Conservation (phyloP, 177 flowering plant species). For the Vitis hybrid region DNA sequence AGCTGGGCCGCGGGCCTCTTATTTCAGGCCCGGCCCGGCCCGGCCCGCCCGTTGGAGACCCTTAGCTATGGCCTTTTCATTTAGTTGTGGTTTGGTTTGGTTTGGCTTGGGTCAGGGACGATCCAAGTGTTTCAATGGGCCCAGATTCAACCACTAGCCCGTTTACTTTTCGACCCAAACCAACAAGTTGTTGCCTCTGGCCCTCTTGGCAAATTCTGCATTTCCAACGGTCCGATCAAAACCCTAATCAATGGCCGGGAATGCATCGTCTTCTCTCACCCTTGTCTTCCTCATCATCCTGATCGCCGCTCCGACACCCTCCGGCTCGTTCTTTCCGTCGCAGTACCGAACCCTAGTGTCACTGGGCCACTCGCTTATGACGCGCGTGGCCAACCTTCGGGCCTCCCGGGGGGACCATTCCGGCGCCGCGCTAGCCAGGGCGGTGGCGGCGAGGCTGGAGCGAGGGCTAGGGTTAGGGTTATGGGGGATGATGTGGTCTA, state of each 20-base stretch:
- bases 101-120: no score
- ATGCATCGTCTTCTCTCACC: neutral
- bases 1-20: no score
- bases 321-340: slow-evolving; percentile 20
- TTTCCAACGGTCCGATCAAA: neutral
- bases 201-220: no score
- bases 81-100: no score
- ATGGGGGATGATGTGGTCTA: slow-evolving; percentile 35
- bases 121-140: no score
- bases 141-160: no score
- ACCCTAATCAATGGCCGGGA: slow-evolving; percentile 16
- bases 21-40: no score
- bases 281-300: slow-evolving; percentile 26
- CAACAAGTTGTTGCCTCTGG: no score
- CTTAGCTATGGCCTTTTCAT: no score
- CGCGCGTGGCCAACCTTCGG: slow-evolving; percentile 62
- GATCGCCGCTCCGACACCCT: slow-evolving; percentile 19
- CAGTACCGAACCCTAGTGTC: slow-evolving; percentile 40
- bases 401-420: slow-evolving; percentile 48
- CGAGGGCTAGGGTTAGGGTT: slow-evolving; percentile 36
- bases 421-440: slow-evolving; percentile 46
- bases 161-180: no score
- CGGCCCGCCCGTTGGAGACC: no score
- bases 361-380: slow-evolving; percentile 55
- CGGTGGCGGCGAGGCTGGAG: slow-evolving; percentile 43